Evolutionary conservation across 345 rosid genomes (phyloP), one percentile per base, ranked within the genome.

Genomic region (Camelina sativa): DNA sequence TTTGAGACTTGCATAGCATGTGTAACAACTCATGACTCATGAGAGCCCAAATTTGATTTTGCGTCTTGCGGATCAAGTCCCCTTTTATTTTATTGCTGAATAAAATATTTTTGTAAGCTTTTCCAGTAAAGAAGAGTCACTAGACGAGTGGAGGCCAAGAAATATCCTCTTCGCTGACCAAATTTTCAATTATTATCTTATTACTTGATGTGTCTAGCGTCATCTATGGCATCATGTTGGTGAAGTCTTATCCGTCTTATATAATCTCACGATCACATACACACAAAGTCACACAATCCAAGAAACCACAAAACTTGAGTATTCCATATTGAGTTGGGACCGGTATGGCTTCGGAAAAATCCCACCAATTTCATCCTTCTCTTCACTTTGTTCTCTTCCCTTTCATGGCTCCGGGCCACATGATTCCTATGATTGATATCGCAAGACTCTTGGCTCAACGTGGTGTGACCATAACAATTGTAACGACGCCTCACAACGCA

Each of bases 401-500:
- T 0, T 74, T 66, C 67, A 68, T 66, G 65, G 70, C 62, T 56
- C 75, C 70, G 11, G 84, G 87, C 68, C 87, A 86, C 60, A 48
- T 74, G 71, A 77, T 82, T 25, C 87, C 82, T 10, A 70, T 82
- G 82, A 30, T 78, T 7, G 84, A 84, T 74, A 76, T 86, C 4
- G 86, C 82, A 32, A 79, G 72, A 52, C 44, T 82, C 5, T 43
- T 86, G 35, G 88, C 86, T 41, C 75, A 38, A 22, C 83, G 62
- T 0, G 86, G 84, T 30, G 78, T 56, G 13, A 22, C 37, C 17
- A 54, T 77, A 72, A 84, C 79, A 9, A 72, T 84, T 0, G 32
- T 86, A 55, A 81, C 89, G 5, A 86, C 92, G 8, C 80, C 82
- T 35, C 43, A 71, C 5, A 84, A 82, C n/a, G 74, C 80, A 25